Conservation (phyloP, 371 early-diverging fungal species). For the Syncephalastrum monosporum region DNA sequence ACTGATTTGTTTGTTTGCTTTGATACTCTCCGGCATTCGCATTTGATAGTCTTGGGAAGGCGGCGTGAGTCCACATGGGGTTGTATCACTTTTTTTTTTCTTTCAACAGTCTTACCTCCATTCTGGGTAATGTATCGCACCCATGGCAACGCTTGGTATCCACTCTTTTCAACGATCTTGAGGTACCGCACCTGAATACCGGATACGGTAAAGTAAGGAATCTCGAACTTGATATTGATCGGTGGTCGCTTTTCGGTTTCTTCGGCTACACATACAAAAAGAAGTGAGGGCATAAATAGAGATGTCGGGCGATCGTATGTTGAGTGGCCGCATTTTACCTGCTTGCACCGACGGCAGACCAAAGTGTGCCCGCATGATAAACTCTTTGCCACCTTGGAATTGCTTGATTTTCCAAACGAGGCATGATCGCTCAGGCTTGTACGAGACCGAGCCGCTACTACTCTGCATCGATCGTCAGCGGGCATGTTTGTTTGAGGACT, state of each 20-base stretch:
- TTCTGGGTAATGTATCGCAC: constrained; percentile 98
- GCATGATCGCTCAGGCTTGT: constrained; percentile 92
- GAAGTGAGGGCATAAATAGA: constrained; percentile 2
- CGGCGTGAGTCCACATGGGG: background rate
- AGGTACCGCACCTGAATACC: constrained; percentile 98
- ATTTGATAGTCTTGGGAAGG: constrained; percentile 61
- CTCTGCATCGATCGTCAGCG: constrained; percentile 34
- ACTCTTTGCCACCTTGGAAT: constrained; percentile 97
- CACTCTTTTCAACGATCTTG: constrained; percentile 97
- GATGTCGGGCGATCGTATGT: too few relatives aligned
- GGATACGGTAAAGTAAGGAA: constrained; percentile 97
- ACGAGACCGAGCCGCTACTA: constrained; percentile 87
- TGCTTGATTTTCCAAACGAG: constrained; percentile 98
- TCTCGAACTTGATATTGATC: constrained; percentile 96
- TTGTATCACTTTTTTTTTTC: background rate
- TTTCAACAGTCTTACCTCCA: constrained; percentile 56
- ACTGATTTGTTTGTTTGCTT: constrained; percentile 44
- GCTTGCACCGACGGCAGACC: constrained; percentile 94
- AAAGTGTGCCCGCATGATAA: constrained; percentile 94
- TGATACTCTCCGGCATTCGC: constrained; percentile 73
- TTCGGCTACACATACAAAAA: constrained; percentile 54
- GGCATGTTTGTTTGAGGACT: background rate
- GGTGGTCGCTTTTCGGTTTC: constrained; percentile 94
- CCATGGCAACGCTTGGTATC: constrained; percentile 98
- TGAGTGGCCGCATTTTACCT: constrained; percentile 44